Percentiles rank a stretch among this genome's conserved stretches.
These are phyloP conservation scores for Tricholomella constricta DNA, from an alignment of 768 basidiomycete genomes.

Conservation along the genomic window DNA sequence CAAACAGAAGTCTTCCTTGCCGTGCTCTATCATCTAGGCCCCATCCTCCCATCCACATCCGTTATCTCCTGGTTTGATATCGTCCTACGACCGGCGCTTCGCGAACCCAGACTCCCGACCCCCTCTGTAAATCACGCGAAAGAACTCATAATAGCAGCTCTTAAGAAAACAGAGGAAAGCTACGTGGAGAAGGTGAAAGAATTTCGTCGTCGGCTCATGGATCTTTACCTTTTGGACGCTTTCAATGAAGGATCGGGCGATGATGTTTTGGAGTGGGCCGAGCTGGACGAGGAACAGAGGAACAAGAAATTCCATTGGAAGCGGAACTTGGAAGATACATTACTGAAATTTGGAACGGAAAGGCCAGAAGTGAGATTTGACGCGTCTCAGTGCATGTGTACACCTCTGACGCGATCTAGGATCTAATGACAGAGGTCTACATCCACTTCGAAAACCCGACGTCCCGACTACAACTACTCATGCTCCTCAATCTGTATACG, in stretches of 20 bases:
- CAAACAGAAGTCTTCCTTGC: slow-evolving; percentile 71
- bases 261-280: slow-evolving; percentile 76
- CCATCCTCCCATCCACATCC: slow-evolving; percentile 62
- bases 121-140: slow-evolving; percentile 65
- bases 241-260: slow-evolving; percentile 73
- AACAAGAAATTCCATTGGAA: slow-evolving; percentile 71
- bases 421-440: slow-evolving; percentile 68
- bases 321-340: slow-evolving; percentile 72
- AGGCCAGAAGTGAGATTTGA: slow-evolving; percentile 58
- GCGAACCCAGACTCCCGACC: slow-evolving; percentile 68
- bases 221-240: slow-evolving; percentile 77
- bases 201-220: slow-evolving; percentile 70
- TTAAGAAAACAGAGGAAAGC: slow-evolving; percentile 50
- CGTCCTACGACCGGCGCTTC: slow-evolving; percentile 73
- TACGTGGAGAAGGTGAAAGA: slow-evolving; percentile 53
- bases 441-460: slow-evolving; percentile 59
- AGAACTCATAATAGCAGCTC: slow-evolving; percentile 66
- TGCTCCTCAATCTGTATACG: slow-evolving; percentile 63
- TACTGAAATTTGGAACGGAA: slow-evolving; percentile 64
- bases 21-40: slow-evolving; percentile 61
- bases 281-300: slow-evolving; percentile 61
- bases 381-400: slow-evolving; percentile 1
- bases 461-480: slow-evolving; percentile 68
- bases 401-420: slow-evolving; percentile 43
- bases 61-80: slow-evolving; percentile 86